Percentiles rank a stretch among this genome's conserved stretches.
phyloP scores from a whole-genome alignment of 345 rosid genomes.

The Lepidium africanum region DNA sequence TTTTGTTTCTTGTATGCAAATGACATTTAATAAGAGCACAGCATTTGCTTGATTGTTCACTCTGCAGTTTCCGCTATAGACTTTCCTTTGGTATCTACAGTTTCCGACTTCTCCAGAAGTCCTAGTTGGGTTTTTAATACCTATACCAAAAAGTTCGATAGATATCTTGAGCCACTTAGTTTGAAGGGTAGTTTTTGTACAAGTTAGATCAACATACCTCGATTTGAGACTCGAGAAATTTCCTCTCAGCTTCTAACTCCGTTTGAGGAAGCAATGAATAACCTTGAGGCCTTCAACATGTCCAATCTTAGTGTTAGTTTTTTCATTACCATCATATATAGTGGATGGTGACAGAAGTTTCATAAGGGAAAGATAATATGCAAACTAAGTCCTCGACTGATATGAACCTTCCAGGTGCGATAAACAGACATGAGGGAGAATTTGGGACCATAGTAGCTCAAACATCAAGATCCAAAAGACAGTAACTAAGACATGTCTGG shows the following conservation, averaged over 20 bases:
- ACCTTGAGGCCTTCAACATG: slow-evolving; percentile 54
- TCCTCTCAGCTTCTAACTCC: slow-evolving; percentile 49
- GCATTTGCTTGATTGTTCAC: not conserved
- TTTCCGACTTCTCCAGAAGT: not conserved
- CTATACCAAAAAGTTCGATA: not conserved
- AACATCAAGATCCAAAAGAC: not conserved
- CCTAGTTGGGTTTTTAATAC: slow-evolving; percentile 11
- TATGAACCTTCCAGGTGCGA: not conserved
- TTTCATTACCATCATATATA: not conserved
- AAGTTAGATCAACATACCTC: slow-evolving; percentile 41
- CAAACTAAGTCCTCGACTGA: not conserved
- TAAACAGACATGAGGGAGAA: not conserved
- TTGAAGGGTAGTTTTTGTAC: not conserved
- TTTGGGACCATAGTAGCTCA: not conserved
- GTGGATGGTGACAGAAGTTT: not conserved
- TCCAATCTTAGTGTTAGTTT: not conserved
- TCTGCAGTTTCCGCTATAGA: slow-evolving; percentile 12
- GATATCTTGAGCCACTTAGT: not conserved
- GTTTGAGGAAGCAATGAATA: slow-evolving; percentile 36
- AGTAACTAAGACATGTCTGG: not conserved
- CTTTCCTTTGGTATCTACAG: slow-evolving; percentile 21
- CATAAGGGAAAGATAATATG: not conserved
- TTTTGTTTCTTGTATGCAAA: not conserved
- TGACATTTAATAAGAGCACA: not conserved
- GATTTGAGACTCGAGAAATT: slow-evolving; percentile 52